Evolutionary conservation across 129 eudicot genomes (phyloP).

Genomic region (Centaurea solstitialis): DNA sequence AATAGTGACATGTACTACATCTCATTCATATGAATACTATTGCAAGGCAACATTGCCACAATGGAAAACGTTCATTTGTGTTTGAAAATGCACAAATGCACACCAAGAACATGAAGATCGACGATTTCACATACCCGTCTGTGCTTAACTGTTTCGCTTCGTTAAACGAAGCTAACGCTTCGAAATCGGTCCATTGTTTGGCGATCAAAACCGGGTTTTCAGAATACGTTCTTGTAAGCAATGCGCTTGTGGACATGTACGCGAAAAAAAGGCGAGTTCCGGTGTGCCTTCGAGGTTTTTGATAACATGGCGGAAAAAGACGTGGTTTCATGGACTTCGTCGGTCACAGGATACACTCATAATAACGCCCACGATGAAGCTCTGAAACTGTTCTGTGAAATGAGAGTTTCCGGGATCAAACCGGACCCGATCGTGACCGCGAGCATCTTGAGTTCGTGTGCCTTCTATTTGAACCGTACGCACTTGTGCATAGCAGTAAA

Average conservation of each 20-base stretch:
- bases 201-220: slow-evolving; percentile 64
- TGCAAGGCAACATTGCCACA: too few species aligned
- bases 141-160: slow-evolving; percentile 58
- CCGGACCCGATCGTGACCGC: slow-evolving; percentile 61
- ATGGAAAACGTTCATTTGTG: too few species aligned
- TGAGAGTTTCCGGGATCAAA: slow-evolving; percentile 55
- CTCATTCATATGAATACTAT: too few species aligned
- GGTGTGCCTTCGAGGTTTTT: slow-evolving; percentile 47
- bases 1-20: too few species aligned
- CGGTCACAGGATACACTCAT: slow-evolving; percentile 64
- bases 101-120: slow-evolving; percentile 46
- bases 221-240: slow-evolving; percentile 44
- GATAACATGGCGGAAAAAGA: slow-evolving; percentile 50
- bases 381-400: slow-evolving; percentile 51
- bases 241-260: slow-evolving; percentile 83
- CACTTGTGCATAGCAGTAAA: too few species aligned
- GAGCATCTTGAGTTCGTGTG: slow-evolving; percentile 62
- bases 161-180: slow-evolving; percentile 31
- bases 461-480: too few species aligned
- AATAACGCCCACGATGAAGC: slow-evolving; percentile 54
- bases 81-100: too few species aligned
- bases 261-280: slow-evolving; percentile 57
- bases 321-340: slow-evolving; percentile 83
- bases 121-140: slow-evolving; percentile 76
- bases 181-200: slow-evolving; percentile 59